Base-by-base conservation (phyloP, 192 early-diverging fungal genomes). In the Radiomyces spectabilis region DNA sequence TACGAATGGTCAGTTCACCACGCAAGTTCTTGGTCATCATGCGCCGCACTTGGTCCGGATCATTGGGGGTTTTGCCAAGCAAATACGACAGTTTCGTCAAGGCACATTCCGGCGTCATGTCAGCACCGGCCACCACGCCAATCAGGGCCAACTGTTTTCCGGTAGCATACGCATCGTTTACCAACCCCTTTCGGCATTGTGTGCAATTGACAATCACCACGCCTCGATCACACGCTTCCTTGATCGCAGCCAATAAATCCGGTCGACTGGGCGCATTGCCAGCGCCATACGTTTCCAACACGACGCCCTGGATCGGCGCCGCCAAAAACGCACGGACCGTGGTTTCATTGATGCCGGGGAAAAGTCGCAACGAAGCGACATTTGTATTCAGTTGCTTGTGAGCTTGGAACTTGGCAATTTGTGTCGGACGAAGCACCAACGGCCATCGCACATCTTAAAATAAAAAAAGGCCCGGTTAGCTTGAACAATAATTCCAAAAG, bases 181-280 rank as follows among this genome's bases (percentile, higher is more conserved):
- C 95, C 25, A 89, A 68, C 4, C 92, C 95, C 4, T 80, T 78
- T 58, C 81, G 84, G 55, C 87, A 92, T 69, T 94, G 95, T 9
- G 95, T 89, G 45, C 92, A 94, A 60, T 97, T 99, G 49, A 99
- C 92, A 61, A 99, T 92, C 9, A 97, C 88, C 5, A 97, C 90
- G 8, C 97, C 97, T 16, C 92, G 84, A 42, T 86, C 88, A 67
- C 85, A 85, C 6, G 94, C 97, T 37, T 93, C 88, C 30, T 79
- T 72, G 5, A 99, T 69, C 1, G 87, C 88, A 18, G 68, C 71
- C n/a, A 99, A 68, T 44, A 97, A 74, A 48, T 93, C 93, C 1
- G 84, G 75, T 0, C 92, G 82, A 59, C 86, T 87, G 1, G 97
- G 97, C 0, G 93, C 95, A 61, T 99, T 99, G 5, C 97, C 97